Evolutionary conservation across 805 yeast species (phyloP).

Genomic region (Danielia reshetovae): DNA sequence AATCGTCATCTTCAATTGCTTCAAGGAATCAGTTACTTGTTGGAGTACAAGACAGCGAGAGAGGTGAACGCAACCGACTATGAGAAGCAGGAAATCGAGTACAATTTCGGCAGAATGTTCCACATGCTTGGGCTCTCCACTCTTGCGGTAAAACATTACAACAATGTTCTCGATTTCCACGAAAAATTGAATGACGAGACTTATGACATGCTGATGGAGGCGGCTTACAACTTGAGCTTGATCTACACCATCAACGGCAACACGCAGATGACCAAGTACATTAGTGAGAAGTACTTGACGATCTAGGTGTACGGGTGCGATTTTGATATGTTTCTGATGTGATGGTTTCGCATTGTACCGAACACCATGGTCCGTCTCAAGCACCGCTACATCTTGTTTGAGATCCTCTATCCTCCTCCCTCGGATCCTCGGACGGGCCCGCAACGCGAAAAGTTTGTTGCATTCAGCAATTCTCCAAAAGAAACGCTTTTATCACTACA

Average conservation of each 20-base stretch:
- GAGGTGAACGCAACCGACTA: conserved; percentile 32
- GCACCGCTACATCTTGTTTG: conserved; percentile 80
- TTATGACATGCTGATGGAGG: conserved; percentile 66
- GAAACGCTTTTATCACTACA: conserved; percentile 46
- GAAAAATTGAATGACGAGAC: conserved; percentile 38
- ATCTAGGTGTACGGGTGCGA: conserved; percentile 23
- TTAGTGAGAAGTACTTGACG: conserved; percentile 64
- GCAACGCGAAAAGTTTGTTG: conserved; percentile 14
- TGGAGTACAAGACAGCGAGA: conserved; percentile 64
- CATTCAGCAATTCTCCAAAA: conserved; percentile 27
- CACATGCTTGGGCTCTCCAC: conserved; percentile 77
- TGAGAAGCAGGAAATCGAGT: conserved; percentile 73
- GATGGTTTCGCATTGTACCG: neutral
- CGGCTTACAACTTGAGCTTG: conserved; percentile 79
- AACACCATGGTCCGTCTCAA: conserved; percentile 78
- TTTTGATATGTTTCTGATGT: neutral
- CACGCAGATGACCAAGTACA: conserved; percentile 51
- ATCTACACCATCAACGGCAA: conserved; percentile 79
- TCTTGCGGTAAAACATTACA: conserved; percentile 71
- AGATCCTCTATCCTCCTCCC: conserved; percentile 60
- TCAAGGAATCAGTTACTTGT: conserved; percentile 77
- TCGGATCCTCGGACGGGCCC: conserved; percentile 10
- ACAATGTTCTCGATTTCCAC: conserved; percentile 52
- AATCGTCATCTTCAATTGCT: conserved; percentile 84
- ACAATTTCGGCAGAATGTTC: conserved; percentile 79